A percentile compares a stretch with the other conserved stretches of the same genome.
phyloP scores from a whole-genome alignment of 371 early-diverging fungal species.

The Thermomucor indicae-seudaticae region DNA sequence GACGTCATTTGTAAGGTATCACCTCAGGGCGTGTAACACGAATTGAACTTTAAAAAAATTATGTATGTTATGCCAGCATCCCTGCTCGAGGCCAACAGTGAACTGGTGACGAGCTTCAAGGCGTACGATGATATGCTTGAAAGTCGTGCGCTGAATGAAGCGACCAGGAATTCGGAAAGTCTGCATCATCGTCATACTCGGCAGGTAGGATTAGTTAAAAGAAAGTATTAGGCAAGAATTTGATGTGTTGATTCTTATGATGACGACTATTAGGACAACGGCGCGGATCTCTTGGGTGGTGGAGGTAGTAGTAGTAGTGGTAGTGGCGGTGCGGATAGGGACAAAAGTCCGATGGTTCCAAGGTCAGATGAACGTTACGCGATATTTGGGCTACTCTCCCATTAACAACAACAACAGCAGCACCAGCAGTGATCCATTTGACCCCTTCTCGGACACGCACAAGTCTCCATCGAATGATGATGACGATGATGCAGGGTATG shows the following conservation, averaged over 20 bases:
- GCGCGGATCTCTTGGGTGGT: too few species aligned
- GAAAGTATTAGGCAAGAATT: too few species aligned
- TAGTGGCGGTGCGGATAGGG: background rate
- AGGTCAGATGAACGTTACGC: too few species aligned
- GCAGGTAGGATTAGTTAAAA: too few species aligned
- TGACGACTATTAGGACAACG: too few species aligned
- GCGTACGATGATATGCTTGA: conserved; percentile 51
- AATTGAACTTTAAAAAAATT: conserved; percentile 4
- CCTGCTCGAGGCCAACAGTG: conserved; percentile 40
- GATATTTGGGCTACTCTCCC: background rate
- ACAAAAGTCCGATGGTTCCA: background rate
- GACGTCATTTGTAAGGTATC: conserved; percentile 30
- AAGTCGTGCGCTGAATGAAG: conserved; percentile 29
- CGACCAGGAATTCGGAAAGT: conserved; percentile 30
- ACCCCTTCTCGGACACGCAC: conserved; percentile 38
- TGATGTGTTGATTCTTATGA: too few species aligned
- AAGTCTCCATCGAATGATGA: conserved; percentile 12
- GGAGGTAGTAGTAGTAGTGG: too few species aligned
- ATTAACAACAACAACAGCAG: conserved; percentile 6
- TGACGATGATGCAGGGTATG: conserved; percentile 36
- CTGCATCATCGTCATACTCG: conserved; percentile 30
- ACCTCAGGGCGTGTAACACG: conserved; percentile 6
- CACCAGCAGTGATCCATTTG: conserved; percentile 27
- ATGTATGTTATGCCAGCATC: too few species aligned
- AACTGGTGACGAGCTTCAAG: conserved; percentile 38